phyloP scores from a whole-genome alignment of 2,329 filamentous ascomycete genomes.

The Nothopassalora personata region DNA sequence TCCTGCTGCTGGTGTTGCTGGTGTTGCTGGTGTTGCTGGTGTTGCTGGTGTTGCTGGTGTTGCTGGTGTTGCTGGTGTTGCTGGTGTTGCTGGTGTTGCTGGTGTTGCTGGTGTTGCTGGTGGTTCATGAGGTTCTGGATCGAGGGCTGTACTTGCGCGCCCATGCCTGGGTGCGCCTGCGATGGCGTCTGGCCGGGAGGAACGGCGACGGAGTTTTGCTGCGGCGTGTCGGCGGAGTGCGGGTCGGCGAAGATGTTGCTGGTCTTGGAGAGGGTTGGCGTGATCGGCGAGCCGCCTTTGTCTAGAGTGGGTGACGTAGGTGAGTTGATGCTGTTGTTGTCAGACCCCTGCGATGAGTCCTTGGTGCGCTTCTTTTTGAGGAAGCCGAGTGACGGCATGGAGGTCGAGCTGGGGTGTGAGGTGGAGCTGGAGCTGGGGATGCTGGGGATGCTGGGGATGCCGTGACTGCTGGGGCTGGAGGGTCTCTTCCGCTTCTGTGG shows the following conservation, averaged over 20 bases:
- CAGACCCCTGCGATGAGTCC: slow-evolving; percentile 58
- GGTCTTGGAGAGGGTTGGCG: slow-evolving; percentile 45
- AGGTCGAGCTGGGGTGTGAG: slow-evolving; percentile 19
- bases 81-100: too few species aligned
- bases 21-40: slow-evolving; percentile 35
- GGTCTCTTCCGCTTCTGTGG: slow-evolving; percentile 21
- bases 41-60: slow-evolving; percentile 41
- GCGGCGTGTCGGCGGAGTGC: slow-evolving; percentile 27
- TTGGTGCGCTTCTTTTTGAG: slow-evolving; percentile 99
- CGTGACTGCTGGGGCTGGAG: too few species aligned
- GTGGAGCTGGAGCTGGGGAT: slow-evolving; percentile 9
- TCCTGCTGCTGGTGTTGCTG: too few species aligned
- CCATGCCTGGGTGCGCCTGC: slow-evolving; percentile 17
- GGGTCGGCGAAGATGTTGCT: slow-evolving; percentile 27
- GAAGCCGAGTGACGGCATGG: slow-evolving; percentile 91
- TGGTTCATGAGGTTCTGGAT: slow-evolving; percentile 81
- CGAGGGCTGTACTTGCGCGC: slow-evolving; percentile 63
- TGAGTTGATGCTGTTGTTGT: slow-evolving; percentile 51
- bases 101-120: slow-evolving; percentile 30
- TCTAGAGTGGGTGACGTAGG: slow-evolving; percentile 58
- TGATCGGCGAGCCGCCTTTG: slow-evolving; percentile 31
- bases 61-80: too few species aligned
- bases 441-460: too few species aligned
- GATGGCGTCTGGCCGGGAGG: slow-evolving; percentile 9
- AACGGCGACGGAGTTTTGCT: slow-evolving; percentile 34